phyloP scores from a whole-genome alignment of 1,284 basidiomycete species.

The Ganoderma sinense region DNA sequence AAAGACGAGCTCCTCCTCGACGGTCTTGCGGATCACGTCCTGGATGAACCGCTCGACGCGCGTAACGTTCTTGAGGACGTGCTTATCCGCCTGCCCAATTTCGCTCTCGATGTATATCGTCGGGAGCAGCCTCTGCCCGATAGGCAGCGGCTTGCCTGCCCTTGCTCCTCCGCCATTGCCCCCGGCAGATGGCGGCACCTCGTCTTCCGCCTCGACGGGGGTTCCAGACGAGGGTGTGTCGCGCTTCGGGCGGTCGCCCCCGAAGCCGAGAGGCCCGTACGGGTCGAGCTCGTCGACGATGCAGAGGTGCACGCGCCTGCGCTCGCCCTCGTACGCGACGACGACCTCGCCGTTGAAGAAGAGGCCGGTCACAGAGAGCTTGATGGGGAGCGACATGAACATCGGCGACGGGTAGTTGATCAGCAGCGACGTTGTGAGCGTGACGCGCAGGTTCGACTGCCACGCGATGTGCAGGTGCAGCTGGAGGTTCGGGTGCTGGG shows the following conservation, averaged over 20 bases:
- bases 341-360: slow-evolving; percentile 89
- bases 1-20: slow-evolving; percentile 94
- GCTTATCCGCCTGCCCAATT: slow-evolving; percentile 96
- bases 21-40: slow-evolving; percentile 92
- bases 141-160: slow-evolving; percentile 66
- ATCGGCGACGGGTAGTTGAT: slow-evolving; percentile 95
- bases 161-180: slow-evolving; percentile 21
- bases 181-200: slow-evolving; percentile 41
- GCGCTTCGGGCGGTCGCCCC: slow-evolving; percentile 59
- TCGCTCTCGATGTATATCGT: slow-evolving; percentile 95
- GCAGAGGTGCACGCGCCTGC: slow-evolving; percentile 85
- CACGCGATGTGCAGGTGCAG: slow-evolving; percentile 78
- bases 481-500: slow-evolving; percentile 73
- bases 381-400: slow-evolving; percentile 97
- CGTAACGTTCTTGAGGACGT: slow-evolving; percentile 96
- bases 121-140: slow-evolving; percentile 89
- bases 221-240: slow-evolving; percentile 43
- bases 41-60: slow-evolving; percentile 96
- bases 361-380: slow-evolving; percentile 88
- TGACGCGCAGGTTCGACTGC: slow-evolving; percentile 82
- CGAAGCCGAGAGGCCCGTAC: slow-evolving; percentile 66
- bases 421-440: slow-evolving; percentile 90
- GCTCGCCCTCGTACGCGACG: slow-evolving; percentile 89
- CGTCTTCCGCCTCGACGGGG: slow-evolving; percentile 48
- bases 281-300: slow-evolving; percentile 88